Conservation (phyloP, 2,329 filamentous ascomycete genomes). For the Pseudogymnoascus sp. region DNA sequence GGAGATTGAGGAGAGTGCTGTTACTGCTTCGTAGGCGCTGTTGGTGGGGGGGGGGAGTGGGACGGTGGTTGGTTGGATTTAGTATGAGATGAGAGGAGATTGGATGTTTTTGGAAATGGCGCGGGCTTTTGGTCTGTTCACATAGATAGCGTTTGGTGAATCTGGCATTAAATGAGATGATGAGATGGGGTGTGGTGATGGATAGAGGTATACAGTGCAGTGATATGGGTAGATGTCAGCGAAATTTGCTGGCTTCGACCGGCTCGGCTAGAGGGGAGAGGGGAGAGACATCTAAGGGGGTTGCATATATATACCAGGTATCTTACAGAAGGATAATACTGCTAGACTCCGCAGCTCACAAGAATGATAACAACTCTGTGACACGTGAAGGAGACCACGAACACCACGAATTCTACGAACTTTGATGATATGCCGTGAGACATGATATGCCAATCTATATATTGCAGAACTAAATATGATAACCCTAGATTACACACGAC, state of each 20-base stretch:
- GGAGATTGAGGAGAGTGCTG: constrained; percentile 25
- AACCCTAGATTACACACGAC: background rate
- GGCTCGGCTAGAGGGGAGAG: background rate
- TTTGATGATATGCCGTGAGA: background rate
- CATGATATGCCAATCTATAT: background rate
- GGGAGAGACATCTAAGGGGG: background rate
- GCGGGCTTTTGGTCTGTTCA: background rate
- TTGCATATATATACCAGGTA: background rate
- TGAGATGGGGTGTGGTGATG: background rate
- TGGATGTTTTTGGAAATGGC: background rate
- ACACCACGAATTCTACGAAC: too few species aligned
- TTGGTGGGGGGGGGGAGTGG: too few species aligned
- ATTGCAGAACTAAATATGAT: background rate
- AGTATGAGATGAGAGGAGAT: background rate
- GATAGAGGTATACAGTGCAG: background rate
- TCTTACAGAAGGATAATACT: background rate
- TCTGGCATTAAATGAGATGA: background rate
- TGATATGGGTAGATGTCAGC: background rate
- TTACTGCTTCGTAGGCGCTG: constrained; percentile 16
- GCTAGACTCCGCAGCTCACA: background rate
- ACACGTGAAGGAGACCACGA: background rate
- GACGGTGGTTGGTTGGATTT: too few species aligned
- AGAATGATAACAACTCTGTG: background rate
- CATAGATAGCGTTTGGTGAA: background rate
- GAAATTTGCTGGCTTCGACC: background rate